phyloP scores from a whole-genome alignment of 306 rosid genomes.

The Ormosia semicastrata region DNA sequence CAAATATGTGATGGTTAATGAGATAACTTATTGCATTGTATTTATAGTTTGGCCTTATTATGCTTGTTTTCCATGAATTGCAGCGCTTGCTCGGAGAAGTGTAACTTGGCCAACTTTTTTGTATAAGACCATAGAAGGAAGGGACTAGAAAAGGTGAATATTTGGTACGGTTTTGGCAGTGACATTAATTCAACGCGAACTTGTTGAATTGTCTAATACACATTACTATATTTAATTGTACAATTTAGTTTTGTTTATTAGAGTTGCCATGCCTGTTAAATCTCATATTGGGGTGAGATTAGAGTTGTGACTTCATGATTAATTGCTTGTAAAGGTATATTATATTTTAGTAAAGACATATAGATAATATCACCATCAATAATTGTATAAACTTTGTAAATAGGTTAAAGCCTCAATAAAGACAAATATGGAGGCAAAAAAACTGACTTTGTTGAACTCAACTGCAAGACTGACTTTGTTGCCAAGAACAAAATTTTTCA shows the following conservation, averaged over 20 bases:
- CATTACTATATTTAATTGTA: too few species aligned
- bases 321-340: not conserved
- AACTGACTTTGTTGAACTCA: too few species aligned
- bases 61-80: constrained; percentile 35
- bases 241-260: too few species aligned
- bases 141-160: constrained; percentile 31
- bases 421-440: not conserved
- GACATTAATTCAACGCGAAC: not conserved
- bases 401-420: not conserved
- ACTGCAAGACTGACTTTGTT: too few species aligned
- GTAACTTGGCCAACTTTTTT: constrained; percentile 43
- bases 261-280: constrained; percentile 24
- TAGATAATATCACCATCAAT: not conserved
- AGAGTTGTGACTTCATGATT: not conserved
- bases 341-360: not conserved
- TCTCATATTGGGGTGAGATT: not conserved
- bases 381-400: not conserved
- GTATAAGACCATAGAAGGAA: constrained; percentile 32
- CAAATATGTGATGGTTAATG: not conserved
- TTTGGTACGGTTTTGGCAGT: constrained; percentile 37
- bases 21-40: not conserved
- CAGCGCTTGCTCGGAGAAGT: constrained; percentile 85
- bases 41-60: constrained; percentile 11
- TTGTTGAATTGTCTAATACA: constrained; percentile 33
- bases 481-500: too few species aligned